A percentile compares a stretch with the other conserved stretches of the same genome.
These are phyloP conservation scores for Salvia sclarea DNA, from an alignment of 305 asterid genomes.

Conservation along the genomic window DNA sequence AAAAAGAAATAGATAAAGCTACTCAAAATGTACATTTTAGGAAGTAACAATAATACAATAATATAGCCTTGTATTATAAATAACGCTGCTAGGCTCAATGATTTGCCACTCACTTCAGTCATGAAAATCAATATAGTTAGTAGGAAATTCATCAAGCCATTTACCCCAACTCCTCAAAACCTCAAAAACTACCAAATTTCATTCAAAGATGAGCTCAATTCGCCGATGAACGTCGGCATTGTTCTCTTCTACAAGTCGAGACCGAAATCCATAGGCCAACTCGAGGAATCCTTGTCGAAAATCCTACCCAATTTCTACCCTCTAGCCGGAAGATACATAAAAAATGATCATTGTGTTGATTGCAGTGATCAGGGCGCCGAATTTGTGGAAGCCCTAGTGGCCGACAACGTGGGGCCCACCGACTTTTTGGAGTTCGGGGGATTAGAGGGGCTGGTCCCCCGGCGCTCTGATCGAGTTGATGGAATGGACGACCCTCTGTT, in stretches of 20 bases:
- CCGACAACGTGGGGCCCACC: not conserved
- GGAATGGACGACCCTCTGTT: not conserved
- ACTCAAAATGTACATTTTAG: no score
- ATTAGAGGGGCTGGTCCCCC: no score
- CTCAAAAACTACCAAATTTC: not conserved
- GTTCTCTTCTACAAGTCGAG: not conserved
- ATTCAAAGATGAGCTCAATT: not conserved
- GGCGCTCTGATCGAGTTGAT: not conserved
- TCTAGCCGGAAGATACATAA: conserved; percentile 1
- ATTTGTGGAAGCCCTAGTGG: not conserved
- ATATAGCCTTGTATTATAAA: no score
- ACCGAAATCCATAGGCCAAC: not conserved
- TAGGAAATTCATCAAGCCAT: not conserved
- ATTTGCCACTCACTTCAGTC: no score
- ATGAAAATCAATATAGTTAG: not conserved
- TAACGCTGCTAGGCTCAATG: no score
- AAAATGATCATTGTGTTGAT: not conserved
- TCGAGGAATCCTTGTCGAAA: not conserved
- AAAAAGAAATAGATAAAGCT: no score
- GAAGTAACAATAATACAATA: no score
- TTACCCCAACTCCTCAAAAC: not conserved
- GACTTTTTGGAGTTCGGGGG: no score
- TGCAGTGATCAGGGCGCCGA: not conserved
- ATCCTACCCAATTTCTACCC: not conserved
- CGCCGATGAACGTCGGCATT: no score